These are phyloP conservation scores for Zea luxurians DNA, from an alignment of 176 grass and related monocot species.

Conservation along the genomic window DNA sequence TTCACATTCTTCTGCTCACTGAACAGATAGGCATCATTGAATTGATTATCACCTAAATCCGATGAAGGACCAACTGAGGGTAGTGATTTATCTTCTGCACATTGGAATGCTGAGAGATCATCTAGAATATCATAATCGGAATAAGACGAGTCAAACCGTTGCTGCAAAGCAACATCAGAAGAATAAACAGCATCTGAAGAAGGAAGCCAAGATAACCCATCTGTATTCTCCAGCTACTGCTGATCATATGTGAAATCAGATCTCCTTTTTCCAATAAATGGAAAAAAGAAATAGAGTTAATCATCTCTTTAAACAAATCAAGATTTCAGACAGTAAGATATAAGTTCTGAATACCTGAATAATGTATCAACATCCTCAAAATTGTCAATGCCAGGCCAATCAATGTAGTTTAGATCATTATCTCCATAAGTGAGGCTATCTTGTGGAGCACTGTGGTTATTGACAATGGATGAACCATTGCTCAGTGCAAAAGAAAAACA, in stretches of 20 bases:
- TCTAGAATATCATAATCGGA: conserved; percentile 56
- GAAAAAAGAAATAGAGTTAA: neutral
- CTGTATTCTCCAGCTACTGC: conserved; percentile 49
- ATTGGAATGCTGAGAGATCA: conserved; percentile 50
- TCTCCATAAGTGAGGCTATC: conserved; percentile 52
- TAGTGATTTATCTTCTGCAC: conserved; percentile 45
- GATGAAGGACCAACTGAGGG: conserved; percentile 32
- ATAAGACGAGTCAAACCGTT: conserved; percentile 51
- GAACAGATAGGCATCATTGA: conserved; percentile 38
- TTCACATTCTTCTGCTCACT: conserved; percentile 44
- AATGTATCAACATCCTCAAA: conserved; percentile 85
- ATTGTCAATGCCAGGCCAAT: conserved; percentile 90
- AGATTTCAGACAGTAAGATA: neutral
- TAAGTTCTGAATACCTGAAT: conserved; percentile 71
- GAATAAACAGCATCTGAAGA: conserved; percentile 71
- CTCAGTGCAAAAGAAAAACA: conserved; percentile 36
- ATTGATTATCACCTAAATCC: conserved; percentile 41
- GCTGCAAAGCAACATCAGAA: conserved; percentile 52
- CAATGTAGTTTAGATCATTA: conserved; percentile 77
- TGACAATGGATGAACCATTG: conserved; percentile 48
- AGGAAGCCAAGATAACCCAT: conserved; percentile 77
- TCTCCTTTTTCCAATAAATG: conserved; percentile 42
- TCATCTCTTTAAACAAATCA: neutral
- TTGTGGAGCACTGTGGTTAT: conserved; percentile 37
- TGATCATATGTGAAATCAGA: conserved; percentile 76